phyloP scores from a whole-genome alignment of 2,329 filamentous ascomycete species.

The Diaporthe vexans region DNA sequence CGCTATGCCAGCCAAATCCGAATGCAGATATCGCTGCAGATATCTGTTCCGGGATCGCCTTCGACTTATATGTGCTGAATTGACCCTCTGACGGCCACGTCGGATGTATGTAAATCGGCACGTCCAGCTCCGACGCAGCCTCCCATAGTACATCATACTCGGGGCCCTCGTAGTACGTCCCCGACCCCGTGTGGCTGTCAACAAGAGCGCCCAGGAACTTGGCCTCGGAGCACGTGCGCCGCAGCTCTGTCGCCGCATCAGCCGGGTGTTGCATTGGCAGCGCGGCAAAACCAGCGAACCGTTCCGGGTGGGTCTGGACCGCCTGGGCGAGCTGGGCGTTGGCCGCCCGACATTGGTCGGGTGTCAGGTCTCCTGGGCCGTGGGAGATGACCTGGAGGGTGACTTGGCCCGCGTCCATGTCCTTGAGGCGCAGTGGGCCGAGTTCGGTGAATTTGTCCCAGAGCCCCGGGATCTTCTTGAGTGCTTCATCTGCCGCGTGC shows the following conservation, averaged over 20 bases:
- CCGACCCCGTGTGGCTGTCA: conserved; percentile 39
- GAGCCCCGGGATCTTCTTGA: conserved; percentile 44
- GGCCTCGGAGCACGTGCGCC: conserved; percentile 54
- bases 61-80: conserved; percentile 49
- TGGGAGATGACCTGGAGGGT: conserved; percentile 48
- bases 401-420: conserved; percentile 46
- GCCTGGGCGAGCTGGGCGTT: conserved; percentile 46
- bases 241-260: conserved; percentile 58
- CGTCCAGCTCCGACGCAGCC: conserved; percentile 36
- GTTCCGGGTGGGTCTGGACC: conserved; percentile 34
- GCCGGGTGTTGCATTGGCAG: conserved; percentile 50
- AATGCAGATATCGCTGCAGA: conserved; percentile 54
- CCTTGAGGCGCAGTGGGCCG: conserved; percentile 43
- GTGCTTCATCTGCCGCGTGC: conserved; percentile 42
- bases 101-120: conserved; percentile 40
- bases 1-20: conserved; percentile 65
- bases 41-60: conserved; percentile 44
- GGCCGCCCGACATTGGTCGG: conserved; percentile 42
- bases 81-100: conserved; percentile 44
- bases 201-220: conserved; percentile 41
- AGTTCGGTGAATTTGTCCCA: conserved; percentile 46
- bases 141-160: conserved; percentile 35
- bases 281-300: conserved; percentile 48
- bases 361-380: conserved; percentile 43
- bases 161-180: conserved; percentile 37